Evolutionary conservation across 306 rosid genomes (phyloP).

Genomic region (Prunus mongolica): DNA sequence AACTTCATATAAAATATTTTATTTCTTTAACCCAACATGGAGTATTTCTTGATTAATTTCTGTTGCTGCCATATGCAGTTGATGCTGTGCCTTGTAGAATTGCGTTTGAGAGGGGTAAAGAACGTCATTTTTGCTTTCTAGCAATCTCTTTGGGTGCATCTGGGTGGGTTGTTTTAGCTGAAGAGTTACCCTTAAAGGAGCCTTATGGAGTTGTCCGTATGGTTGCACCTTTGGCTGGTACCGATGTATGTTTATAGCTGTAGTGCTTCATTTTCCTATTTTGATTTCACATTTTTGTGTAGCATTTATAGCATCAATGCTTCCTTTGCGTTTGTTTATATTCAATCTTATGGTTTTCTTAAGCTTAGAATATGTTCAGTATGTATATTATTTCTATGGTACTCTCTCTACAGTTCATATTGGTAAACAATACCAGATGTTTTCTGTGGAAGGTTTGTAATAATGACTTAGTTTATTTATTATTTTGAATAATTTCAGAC

Average conservation of each 20-base stretch:
- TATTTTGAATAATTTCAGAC: not conserved
- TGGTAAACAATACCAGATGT: not conserved
- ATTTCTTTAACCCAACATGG: not conserved
- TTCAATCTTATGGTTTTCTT: not conserved
- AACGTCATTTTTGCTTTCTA: constrained; percentile 62
- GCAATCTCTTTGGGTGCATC: constrained; percentile 66
- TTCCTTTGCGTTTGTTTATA: not conserved
- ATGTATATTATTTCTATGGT: not conserved
- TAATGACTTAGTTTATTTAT: not conserved
- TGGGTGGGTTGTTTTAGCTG: constrained; percentile 86
- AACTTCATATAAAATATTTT: not conserved
- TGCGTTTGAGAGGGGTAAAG: constrained; percentile 90
- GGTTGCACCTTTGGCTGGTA: constrained; percentile 84
- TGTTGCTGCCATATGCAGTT: constrained; percentile 46
- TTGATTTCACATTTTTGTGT: not conserved
- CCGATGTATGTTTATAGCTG: constrained; percentile 54
- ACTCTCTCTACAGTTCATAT: not conserved
- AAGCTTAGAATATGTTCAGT: not conserved
- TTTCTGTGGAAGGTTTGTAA: not conserved
- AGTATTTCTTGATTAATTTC: constrained; percentile 15
- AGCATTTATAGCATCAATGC: not conserved
- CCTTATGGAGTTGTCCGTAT: constrained; percentile 64
- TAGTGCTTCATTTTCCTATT: constrained; percentile 2
- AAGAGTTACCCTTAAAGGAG: constrained; percentile 65
- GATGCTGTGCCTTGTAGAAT: constrained; percentile 85